Base-by-base conservation (phyloP, 1,284 basidiomycete species). In the Fomitopsis pinicola region DNA sequence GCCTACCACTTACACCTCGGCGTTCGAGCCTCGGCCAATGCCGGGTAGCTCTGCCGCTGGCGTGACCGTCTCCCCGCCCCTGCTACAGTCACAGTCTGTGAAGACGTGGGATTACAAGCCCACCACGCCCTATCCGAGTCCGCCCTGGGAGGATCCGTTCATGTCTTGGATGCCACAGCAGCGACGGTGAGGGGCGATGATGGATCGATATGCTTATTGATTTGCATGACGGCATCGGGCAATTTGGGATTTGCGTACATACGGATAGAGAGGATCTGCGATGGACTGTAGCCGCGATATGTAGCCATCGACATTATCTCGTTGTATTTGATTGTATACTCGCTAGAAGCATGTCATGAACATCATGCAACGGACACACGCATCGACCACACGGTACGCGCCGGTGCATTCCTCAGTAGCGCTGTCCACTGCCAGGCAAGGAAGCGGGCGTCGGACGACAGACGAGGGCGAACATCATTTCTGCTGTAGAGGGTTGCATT, bases 121-220 rank as follows among this genome's bases (percentile, higher is more conserved):
- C 19, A 50, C 64, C 2, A 52, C 64, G 15, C 46, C 69, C 26
- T 70, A 71, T 62, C 69, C 69, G 38, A 68, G 65, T 45, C 66
- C 68, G 62, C 67, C 76, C 58, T 73, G 71, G 62, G 78, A 81
- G 35, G 78, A 80, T 60, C 72, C 77, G 1, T 79, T 82, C 63
- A 80, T 79, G 78, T 77, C 76, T 48, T 81, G 79, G 80, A 74
- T 77, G 62, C 76, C 77, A 33, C 66, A 69, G 44, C 73, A 69
- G 45, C 73, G 71, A 58, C 64, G 69, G 36, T 45, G 60, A 64
- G 67, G 9, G 68, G 67, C 58, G 62, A 40, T 57, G 62, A 44
- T 52, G 55, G 40, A 42, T 54, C 33, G 57, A 50, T 50, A 22
- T 28, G 14, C 26, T 1, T 15, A n/a, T 17, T 33, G 48, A 28